Evolutionary conservation across 441 rosid genomes (phyloP), one percentile per base, ranked within the genome.

Genomic region (Metrosideros polymorpha): DNA sequence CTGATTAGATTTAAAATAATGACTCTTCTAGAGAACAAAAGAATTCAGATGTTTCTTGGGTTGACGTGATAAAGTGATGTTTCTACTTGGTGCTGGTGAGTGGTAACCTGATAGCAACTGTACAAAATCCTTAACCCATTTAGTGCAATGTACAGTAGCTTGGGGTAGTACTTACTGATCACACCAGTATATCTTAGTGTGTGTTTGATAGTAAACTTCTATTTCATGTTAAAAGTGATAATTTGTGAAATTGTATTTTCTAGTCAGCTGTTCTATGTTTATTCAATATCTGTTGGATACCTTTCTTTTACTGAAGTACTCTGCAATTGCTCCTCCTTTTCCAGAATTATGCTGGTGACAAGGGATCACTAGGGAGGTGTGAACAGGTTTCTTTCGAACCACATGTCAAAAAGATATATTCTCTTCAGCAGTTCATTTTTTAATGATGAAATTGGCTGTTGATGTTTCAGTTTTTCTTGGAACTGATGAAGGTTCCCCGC

Each of bases 401-500:
- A 45, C 54, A 76, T 79, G 56, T 52, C 27, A 0, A 39, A 71
- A 71, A 51, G 12, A 30, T 22, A 32, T 43, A 55, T 83, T 55
- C 82, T 32, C 7, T 32, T 55, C 53, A n/a, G 24, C 24, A n/a
- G 9, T 61, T 30, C 49, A 12, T 3, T 42, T 45, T 39, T 63
- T 29, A 52, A 32, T 24, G 56, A 55, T 61, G 52, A 86, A 63
- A 77, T 61, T 61, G 52, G 54, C 43, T 32, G 24, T 50, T 53
- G 39, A 83, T 86, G 88, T 90, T 87, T 84, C 96, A 97, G 99
- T 97, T 97, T 92, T 97, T 97, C 93, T 85, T 95, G 89, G 97
- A 95, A 92, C 87, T 97, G 89, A 97, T 95, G 99, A 97, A 92
- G 89, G 99, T 97, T 87, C 99, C 99, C 17, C 96, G 99, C 32